Percentiles rank a stretch among this genome's conserved stretches.
Conservation (phyloP, 75 land plant species). For the Picea sitchensis region DNA sequence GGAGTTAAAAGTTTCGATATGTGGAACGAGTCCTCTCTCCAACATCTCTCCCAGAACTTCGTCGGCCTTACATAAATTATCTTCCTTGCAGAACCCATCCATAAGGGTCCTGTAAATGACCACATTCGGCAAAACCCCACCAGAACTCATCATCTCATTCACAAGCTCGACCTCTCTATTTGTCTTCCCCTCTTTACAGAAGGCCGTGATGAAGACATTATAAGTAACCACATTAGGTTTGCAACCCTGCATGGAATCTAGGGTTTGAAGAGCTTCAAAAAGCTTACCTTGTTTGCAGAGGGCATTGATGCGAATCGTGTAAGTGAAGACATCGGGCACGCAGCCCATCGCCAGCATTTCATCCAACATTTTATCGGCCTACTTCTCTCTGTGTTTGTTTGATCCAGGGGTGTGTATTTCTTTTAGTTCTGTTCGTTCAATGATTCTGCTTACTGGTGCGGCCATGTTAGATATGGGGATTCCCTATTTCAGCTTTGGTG, state of each 20-base stretch:
- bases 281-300: background rate
- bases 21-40: constrained; percentile 20
- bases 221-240: constrained; percentile 40
- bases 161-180: constrained; percentile 18
- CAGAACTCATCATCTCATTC: constrained; percentile 21
- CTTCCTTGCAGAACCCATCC: constrained; percentile 29
- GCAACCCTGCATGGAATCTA: constrained; percentile 42
- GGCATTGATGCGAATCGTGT: background rate
- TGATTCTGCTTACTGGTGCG: no score
- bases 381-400: no score
- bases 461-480: no score
- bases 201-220: constrained; percentile 26
- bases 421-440: no score
- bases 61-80: constrained; percentile 26
- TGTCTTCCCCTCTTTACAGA: constrained; percentile 20
- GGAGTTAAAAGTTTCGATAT: constrained; percentile 21
- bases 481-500: no score
- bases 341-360: background rate
- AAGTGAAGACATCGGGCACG: background rate
- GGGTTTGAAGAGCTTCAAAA: constrained; percentile 10
- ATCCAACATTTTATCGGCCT: background rate
- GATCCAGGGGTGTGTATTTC: no score
- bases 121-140: constrained; percentile 10
- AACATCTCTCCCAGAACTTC: constrained; percentile 21
- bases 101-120: constrained; percentile 27